Evolutionary conservation across 225 moss, liverwort and hornwort genomes (phyloP).

Genomic region (Anthoceros angustus): DNA sequence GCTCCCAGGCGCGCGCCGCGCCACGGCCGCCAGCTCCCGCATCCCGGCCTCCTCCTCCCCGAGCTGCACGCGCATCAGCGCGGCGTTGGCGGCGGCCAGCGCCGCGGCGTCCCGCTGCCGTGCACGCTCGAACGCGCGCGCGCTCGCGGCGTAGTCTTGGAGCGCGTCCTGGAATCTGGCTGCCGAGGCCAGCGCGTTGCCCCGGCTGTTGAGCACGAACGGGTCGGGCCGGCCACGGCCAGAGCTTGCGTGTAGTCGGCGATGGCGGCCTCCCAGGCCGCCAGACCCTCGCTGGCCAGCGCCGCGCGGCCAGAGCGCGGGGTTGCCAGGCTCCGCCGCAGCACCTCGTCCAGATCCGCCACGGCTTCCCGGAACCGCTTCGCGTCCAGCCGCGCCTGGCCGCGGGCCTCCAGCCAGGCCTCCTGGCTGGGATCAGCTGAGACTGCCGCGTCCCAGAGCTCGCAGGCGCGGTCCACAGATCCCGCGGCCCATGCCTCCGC

Average conservation of each 20-base stretch:
- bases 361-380: background rate
- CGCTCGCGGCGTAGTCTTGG: background rate
- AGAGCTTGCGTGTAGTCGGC: background rate
- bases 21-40: background rate
- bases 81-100: background rate
- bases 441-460: background rate
- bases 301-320: background rate
- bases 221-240: background rate
- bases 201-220: background rate
- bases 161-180: background rate
- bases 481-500: too few species aligned
- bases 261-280: background rate
- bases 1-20: background rate
- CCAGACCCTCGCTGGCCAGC: background rate
- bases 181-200: background rate
- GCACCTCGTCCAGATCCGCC: background rate
- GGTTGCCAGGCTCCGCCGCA: background rate
- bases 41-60: background rate
- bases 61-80: background rate
- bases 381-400: background rate
- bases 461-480: background rate
- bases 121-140: background rate
- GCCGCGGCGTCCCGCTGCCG: background rate
- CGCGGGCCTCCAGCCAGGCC: background rate
- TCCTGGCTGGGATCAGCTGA: background rate